Base-by-base conservation (phyloP, 1,284 basidiomycete genomes). In the Ceratobasidium sp. region DNA sequence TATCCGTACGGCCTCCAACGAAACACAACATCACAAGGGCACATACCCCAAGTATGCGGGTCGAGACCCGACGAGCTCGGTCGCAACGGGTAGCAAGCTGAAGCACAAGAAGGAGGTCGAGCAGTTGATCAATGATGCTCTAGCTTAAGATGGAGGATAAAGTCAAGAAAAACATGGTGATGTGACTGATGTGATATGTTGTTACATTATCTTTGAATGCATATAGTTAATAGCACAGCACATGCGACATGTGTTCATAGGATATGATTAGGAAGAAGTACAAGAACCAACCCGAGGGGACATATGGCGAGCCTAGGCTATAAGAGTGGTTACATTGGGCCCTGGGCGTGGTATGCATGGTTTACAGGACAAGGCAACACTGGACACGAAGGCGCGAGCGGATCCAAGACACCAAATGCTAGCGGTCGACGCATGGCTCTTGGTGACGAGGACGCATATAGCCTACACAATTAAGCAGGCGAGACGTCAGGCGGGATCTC, bases 1-100 rank as follows among this genome's bases (percentile, higher is more conserved):
- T 78, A 92, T 97, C 83, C 91, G 93, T 84, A 96, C 94, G 60
- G 92, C 94, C 39, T 91, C 92, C 66, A 91, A 93, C 83, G 89
- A 95, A 87, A 97, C 95, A 3, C 86, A 94, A 85, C 90, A 98
- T 86, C 98, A 99, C 88, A 93, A 93, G 87, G 92, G 92, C 84
- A 96, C 97, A 86, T 93, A 94, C 83, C 93, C 96, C 28, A 87
- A 88, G 81, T 97, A 96, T 84, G 95, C 95, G 56, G 95, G 96
- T 60, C 91, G 96, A 80, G 93, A 92, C 81, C 96, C 96, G 0
- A 95, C 93, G 1, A 93, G 94, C 84, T 97, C 95, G 46, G 93
- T 97, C 53, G 96, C 95, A 20, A 97, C 95, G 39, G 96, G 95
- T 79, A 93, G 92, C 89, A 97, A 97, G 91, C 90, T 92, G 81